These are phyloP conservation scores for Citrus glauca DNA, from an alignment of 345 rosid genomes.

Conservation along the genomic window DNA sequence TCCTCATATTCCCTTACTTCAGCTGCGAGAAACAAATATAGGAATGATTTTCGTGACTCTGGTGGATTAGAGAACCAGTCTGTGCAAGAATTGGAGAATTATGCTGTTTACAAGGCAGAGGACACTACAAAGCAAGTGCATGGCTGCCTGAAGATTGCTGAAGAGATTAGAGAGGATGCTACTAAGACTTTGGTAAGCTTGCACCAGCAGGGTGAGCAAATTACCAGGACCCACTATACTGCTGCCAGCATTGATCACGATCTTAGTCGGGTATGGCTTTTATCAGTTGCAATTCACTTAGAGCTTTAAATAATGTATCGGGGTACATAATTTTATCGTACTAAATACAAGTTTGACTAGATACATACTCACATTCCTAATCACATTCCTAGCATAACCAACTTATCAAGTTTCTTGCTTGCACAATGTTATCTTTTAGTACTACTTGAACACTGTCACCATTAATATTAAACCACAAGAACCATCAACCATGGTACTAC, in stretches of 20 bases:
- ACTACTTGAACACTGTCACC: not conserved
- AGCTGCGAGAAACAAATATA: conserved; percentile 50
- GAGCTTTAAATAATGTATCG: not conserved
- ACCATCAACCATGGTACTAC: not conserved
- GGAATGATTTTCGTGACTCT: conserved; percentile 68
- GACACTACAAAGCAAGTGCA: conserved; percentile 82
- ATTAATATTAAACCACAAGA: not conserved
- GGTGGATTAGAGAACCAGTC: conserved; percentile 92
- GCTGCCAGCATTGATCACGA: conserved; percentile 84
- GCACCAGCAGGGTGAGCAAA: conserved; percentile 92
- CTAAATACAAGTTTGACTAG: not conserved
- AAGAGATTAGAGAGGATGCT: conserved; percentile 83
- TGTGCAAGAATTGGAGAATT: conserved; percentile 80
- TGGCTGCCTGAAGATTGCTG: conserved; percentile 82
- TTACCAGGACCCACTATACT: conserved; percentile 59
- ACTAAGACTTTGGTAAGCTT: conserved; percentile 69
- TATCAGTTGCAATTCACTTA: not conserved
- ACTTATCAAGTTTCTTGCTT: not conserved
- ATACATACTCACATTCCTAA: too few relatives aligned
- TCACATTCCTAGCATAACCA: not conserved
- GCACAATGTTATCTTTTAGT: not conserved
- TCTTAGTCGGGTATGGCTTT: conserved; percentile 77
- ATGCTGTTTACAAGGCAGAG: conserved; percentile 89
- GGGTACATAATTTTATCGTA: not conserved
- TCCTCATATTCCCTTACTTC: conserved; percentile 39